Evolutionary conservation across 352 stramenopile genomes (phyloP), one percentile per base, ranked within the genome.

Genomic region (Pythium pyrilobum): DNA sequence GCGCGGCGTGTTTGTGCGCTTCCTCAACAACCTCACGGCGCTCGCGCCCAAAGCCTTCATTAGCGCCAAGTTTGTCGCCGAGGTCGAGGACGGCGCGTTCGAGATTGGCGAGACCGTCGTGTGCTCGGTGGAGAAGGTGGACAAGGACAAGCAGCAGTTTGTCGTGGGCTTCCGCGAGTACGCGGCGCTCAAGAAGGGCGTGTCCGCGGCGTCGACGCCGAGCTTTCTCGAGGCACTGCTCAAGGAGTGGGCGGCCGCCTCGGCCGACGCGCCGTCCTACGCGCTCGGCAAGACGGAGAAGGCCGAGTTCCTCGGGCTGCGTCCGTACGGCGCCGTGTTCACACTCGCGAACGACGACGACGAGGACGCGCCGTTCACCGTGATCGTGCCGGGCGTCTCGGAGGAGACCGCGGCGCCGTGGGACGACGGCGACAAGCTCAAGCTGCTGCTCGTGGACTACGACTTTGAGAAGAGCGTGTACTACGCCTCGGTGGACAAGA

Each of bases 401-500:
- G 67, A 69, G 0, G 53, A 74, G 39, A 58, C 71, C 16, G 61
- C 64, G 5, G 62, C 43, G 8, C 44, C 64, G 21, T 87, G 71
- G 70, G 64, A 77, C 42, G 78, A 92, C 62, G 77, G 76, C 31
- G 66, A 84, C 47, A 67, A 52, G 31, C 68, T 89, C 27, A 92
- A 93, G 72, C 36, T 96, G 38, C 51, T 88, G 13, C 66, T 94
- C 3, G 80, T 85, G 1, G 82, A 96, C 65, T 96, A 87, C 59
- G 84, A 96, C 55, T 87, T 87, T 41, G 85, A 85, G 25, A 96
- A 94, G 71, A 71, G 72, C 36, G 73, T 96, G 32, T 95, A 81
- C 60, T 92, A 81, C 39, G 85, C 69, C 10, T 52, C 63, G 21
- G 58, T 72, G 11, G 71, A 79, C 28, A 56, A 58, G 3, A 48